A percentile compares a stretch with the other conserved stretches of the same genome.
phyloP scores from a whole-genome alignment of 768 basidiomycete genomes.

The Suillus subaureus region DNA sequence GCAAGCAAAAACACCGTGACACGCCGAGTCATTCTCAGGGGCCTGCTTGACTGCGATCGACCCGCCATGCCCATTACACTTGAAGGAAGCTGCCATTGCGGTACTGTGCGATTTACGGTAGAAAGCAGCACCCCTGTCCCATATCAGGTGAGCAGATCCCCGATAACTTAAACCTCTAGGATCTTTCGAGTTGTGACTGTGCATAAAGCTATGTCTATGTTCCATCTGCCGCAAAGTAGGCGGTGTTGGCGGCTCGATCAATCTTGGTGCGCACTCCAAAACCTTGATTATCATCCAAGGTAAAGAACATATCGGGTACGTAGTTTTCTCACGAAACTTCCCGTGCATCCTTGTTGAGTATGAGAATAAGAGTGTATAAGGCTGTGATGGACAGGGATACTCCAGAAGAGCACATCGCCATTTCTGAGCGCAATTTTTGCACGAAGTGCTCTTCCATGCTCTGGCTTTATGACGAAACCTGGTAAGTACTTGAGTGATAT shows the following conservation, averaged over 20 bases:
- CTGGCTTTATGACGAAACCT: constrained; percentile 60
- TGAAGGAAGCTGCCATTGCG: constrained; percentile 40
- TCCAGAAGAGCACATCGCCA: constrained; percentile 44
- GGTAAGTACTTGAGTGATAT: constrained; percentile 39
- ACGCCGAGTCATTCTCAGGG: neutral
- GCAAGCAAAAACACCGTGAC: too few species aligned
- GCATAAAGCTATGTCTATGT: constrained; percentile 56
- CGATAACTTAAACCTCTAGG: neutral
- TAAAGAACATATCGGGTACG: constrained; percentile 54
- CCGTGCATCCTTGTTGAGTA: neutral
- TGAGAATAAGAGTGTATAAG: constrained; percentile 55
- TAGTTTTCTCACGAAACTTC: neutral
- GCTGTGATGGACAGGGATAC: constrained; percentile 63
- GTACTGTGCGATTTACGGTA: constrained; percentile 36
- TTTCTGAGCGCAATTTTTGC: constrained; percentile 67
- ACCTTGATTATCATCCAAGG: constrained; percentile 55
- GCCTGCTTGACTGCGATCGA: too few species aligned
- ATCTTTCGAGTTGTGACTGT: neutral
- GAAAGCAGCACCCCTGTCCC: constrained; percentile 58
- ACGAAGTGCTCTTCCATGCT: constrained; percentile 65
- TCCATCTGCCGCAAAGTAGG: constrained; percentile 76
- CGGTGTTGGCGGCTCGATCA: constrained; percentile 64
- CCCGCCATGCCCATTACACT: constrained; percentile 56
- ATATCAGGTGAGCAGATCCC: constrained; percentile 48
- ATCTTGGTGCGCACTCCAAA: constrained; percentile 57